Base-by-base conservation (phyloP, 179 eudicot species). In the Sideroxylon spinosum region DNA sequence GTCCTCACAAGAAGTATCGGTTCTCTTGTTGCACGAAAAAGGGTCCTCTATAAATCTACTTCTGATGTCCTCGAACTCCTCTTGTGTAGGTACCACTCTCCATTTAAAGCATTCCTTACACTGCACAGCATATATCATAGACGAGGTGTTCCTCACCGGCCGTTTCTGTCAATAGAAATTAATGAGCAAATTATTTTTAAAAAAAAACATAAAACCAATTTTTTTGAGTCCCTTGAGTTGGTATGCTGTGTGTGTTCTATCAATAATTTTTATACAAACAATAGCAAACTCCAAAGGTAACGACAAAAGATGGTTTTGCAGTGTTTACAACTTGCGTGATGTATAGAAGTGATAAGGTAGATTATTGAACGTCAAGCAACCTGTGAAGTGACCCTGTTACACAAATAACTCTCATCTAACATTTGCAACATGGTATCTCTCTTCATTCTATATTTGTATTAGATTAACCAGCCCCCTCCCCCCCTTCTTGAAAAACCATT, bases 71-170 rank as follows among this genome's bases (percentile, higher is more conserved):
- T 93, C 98, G 29, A 83, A 93, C 83, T 90, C 91, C 76, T 93
- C 92, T 73, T 82, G 82, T 8, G 88, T 74, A 28, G 85, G 71
- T 0, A 93, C 77, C 29, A 76, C 67, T 84, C 98, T 90, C 98
- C 98, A 93, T 75, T 93, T 93, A 60, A 85, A 85, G 82, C 98
- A 93, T 60, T 87, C 79, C 50, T 75, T 81, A 74, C 98, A 93
- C 46, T 93, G 98, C 20, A 78, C 95, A 57, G 95, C 90, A 79
- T 83, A 93, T 44, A 83, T 50, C 48, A 82, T 86, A 12, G 82
- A 79, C 2, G 88, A 57, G 29, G 56, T 11, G 17, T 23, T 8
- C 20, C 14, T 32, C 6, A n/a, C 7, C 3, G 2, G 53, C 16
- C 32, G 61, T 52, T 76, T 76, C 79, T 76, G 73, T 12, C 48